Conservation (phyloP, 179 eudicot genomes). For the Camellia oleifera region DNA sequence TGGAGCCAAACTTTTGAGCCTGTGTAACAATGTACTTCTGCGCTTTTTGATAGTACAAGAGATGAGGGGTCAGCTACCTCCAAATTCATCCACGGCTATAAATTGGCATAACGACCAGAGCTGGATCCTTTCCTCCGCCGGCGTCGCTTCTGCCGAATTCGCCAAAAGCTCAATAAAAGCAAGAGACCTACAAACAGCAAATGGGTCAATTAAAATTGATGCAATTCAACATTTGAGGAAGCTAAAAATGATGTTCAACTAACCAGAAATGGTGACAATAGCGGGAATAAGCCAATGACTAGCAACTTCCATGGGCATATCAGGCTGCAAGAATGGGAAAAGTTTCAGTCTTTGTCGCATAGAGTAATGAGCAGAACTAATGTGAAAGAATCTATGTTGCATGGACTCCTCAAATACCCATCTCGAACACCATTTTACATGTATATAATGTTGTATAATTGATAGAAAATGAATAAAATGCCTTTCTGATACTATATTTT, state of each 20-base stretch:
- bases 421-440: no score
- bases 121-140: constrained; percentile 73
- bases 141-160: constrained; percentile 74
- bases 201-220: neutral
- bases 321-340: constrained; percentile 55
- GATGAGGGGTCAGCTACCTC: constrained; percentile 4
- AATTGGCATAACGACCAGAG: constrained; percentile 49
- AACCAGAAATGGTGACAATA: constrained; percentile 65
- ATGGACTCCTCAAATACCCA: no score
- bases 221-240: neutral
- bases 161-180: constrained; percentile 77
- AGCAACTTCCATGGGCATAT: constrained; percentile 64
- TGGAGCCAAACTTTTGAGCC: neutral
- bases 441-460: no score
- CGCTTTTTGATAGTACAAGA: constrained; percentile 5
- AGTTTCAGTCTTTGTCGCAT: neutral
- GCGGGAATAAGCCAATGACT: constrained; percentile 90
- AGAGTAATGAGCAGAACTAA: no score
- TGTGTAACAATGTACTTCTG: neutral
- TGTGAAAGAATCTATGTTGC: neutral
- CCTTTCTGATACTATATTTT: no score
- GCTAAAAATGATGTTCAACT: constrained; percentile 23
- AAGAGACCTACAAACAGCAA: constrained; percentile 47
- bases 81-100: constrained; percentile 24
- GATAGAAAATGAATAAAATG: no score